A percentile compares a stretch with the other conserved stretches of the same genome.
Evolutionary conservation across 1,284 basidiomycete species (phyloP).

Genomic region (Fomitopsis betulina): DNA sequence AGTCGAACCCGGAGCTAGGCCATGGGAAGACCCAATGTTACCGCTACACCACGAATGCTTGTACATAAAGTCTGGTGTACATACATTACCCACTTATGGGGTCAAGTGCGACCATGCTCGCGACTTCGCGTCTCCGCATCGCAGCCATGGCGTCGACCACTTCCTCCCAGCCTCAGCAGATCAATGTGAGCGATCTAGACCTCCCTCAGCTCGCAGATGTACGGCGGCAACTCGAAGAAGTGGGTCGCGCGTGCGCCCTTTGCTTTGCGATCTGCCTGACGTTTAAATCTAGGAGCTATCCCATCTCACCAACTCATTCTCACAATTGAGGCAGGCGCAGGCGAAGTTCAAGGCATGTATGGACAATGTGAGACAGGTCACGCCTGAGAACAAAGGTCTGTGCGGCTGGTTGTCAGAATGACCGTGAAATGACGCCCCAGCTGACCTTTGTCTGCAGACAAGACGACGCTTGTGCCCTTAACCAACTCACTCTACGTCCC

Average conservation of each 20-base stretch:
- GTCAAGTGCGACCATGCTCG: not conserved
- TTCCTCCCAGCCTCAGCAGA: conserved; percentile 48
- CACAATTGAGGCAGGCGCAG: conserved; percentile 90
- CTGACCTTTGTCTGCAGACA: conserved; percentile 51
- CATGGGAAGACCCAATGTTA: conserved; percentile 41
- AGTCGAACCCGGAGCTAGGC: conserved; percentile 57
- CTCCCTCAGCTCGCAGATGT: conserved; percentile 82
- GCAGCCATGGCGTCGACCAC: conserved; percentile 18
- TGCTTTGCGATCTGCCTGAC: not conserved
- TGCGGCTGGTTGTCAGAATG: conserved; percentile 7
- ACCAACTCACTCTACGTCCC: conserved; percentile 96
- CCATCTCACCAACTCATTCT: conserved; percentile 90
- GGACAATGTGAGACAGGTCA: conserved; percentile 78
- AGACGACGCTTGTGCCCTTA: conserved; percentile 86
- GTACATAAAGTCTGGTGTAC: no score
- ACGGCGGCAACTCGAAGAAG: conserved; percentile 86
- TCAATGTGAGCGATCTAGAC: conserved; percentile 78
- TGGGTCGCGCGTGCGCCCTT: conserved; percentile 23
- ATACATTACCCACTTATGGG: not conserved
- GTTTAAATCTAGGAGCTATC: conserved; percentile 71
- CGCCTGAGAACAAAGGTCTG: conserved; percentile 69
- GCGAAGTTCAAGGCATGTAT: conserved; percentile 89
- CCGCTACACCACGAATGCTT: conserved; percentile 30
- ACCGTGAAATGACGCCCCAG: no score
- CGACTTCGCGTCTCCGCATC: not conserved